Percentiles rank a stretch among this genome's conserved stretches.
Evolutionary conservation across 2,329 filamentous ascomycete genomes (phyloP).

Genomic region (Incumbomyces lentus): DNA sequence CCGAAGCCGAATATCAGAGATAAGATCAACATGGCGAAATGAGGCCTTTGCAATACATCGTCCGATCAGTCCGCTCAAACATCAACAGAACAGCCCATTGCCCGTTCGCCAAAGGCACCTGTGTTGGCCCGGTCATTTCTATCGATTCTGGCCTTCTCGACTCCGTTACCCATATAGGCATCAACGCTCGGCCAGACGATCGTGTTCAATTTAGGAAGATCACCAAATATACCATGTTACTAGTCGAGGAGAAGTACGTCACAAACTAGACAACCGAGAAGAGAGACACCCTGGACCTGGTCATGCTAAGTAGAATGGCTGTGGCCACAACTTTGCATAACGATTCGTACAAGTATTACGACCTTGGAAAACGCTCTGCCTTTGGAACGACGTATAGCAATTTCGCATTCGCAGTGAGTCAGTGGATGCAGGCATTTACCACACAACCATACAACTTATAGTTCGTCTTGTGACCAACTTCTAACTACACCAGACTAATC

Average conservation of each 20-base stretch:
- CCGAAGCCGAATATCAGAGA: no score
- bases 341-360: conserved; percentile 7
- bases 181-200: conserved; percentile 7
- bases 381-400: conserved; percentile 7
- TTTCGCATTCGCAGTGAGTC: conserved; percentile 7
- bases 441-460: conserved; percentile 5
- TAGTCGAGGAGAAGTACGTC: conserved; percentile 5
- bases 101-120: background rate
- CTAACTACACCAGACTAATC: no score
- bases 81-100: background rate
- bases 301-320: background rate
- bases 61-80: background rate
- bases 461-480: no score
- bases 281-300: background rate
- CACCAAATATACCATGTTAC: conserved; percentile 8
- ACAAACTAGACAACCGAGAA: background rate
- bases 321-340: conserved; percentile 3
- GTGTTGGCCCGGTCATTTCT: background rate
- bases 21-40: no score
- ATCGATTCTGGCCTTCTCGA: conserved; percentile 10
- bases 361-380: conserved; percentile 2
- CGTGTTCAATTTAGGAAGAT: conserved; percentile 9
- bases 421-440: background rate
- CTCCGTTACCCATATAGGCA: conserved; percentile 9
- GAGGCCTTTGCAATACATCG: no score